phyloP scores from a whole-genome alignment of 768 basidiomycete species.

The Russula earlei region DNA sequence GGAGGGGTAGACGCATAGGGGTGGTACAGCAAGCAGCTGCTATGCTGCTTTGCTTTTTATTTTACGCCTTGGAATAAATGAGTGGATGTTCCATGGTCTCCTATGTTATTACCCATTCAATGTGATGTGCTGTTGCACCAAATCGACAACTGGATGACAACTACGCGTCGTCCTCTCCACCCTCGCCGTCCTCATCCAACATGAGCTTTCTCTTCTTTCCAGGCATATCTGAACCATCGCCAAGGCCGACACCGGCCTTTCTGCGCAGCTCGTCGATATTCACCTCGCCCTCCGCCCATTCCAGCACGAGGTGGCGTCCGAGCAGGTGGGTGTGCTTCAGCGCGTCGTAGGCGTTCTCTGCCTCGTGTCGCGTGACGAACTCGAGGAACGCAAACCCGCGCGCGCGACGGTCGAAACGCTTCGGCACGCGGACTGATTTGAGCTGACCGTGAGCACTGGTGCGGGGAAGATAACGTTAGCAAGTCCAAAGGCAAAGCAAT shows the following conservation, averaged over 20 bases:
- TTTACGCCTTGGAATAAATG: not conserved
- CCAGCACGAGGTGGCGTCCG: conserved; percentile 87
- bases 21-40: not conserved
- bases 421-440: conserved; percentile 89
- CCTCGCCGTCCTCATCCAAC: conserved; percentile 36
- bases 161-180: conserved; percentile 26
- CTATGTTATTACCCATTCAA: not conserved
- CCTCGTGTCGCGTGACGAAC: conserved; percentile 82
- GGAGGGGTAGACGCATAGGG: not conserved
- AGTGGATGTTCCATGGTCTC: not conserved
- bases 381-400: conserved; percentile 97
- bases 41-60: not conserved
- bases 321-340: conserved; percentile 92
- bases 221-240: conserved; percentile 59
- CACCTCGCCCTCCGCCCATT: conserved; percentile 82
- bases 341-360: conserved; percentile 78
- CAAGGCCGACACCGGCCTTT: conserved; percentile 74
- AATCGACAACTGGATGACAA: no score
- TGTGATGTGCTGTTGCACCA: not conserved
- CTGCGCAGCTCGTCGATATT: conserved; percentile 67
- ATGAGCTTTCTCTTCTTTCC: conserved; percentile 65
- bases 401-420: conserved; percentile 79
- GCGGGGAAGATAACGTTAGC: not conserved
- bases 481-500: not conserved
- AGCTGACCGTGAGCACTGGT: conserved; percentile 79